Evolutionary conservation across 2,329 filamentous ascomycete genomes (phyloP), one percentile per base, ranked within the genome.

Genomic region (Alternaria infectoria): DNA sequence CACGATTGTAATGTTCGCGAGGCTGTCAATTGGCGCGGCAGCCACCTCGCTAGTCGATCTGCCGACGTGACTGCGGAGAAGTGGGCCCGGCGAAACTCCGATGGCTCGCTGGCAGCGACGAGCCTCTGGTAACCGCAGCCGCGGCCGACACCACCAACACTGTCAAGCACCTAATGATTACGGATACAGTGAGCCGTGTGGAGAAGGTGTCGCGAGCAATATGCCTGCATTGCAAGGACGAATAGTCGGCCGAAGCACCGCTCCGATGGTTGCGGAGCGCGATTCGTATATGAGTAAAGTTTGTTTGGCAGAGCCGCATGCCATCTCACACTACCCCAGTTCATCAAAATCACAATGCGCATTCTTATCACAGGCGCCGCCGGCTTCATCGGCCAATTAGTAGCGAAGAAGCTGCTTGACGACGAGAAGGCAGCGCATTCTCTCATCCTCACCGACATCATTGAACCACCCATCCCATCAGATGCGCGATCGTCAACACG

Each of bases 301-400:
- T 45, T 26, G 54, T 49, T 45, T 26, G 54, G 52, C 25, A 44
- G 56, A 45, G 36, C 30, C 56, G 55, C 30, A n/a, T 54, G 17
- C 11, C 17, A 23, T 23, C 28, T 28, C 45, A 23, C 15, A n/a
- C 21, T n/a, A 17, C 9, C 12, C 23, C 10, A 32, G n/a, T 25
- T 40, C 5, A 17, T 21, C 32, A 66, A 26, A 26, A 32, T 8
- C 21, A 64, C 12, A 21, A 70, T 70, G 67, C 62, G 57, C 58
- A 83, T 89, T 40, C 85, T 89, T 72, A 87, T 89, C 71, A 89
- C 87, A 7, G 87, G 87, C 3, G 87, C 83, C 3, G 86, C 86
- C 25, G 88, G 88, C 60, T 89, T 89, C 74, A 85, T 90, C 57
- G 87, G 87, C 65, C 87, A 89, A 73, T 80, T 86, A 25, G 82